Base-by-base conservation (phyloP, 345 rosid species). In the Gossypium mustelinum region DNA sequence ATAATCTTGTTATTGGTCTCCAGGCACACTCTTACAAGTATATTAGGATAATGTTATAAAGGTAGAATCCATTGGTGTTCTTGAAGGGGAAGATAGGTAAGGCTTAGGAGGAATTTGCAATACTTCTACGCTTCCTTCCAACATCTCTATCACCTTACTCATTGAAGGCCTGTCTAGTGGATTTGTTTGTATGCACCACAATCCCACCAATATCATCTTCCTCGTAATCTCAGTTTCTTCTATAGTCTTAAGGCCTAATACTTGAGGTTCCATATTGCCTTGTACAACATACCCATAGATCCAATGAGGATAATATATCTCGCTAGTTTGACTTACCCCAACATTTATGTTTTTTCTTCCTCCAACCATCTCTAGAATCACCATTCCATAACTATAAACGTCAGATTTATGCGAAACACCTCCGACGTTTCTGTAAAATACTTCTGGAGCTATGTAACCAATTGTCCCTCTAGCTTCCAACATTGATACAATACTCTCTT, bases 381-480 rank as follows among this genome's bases (percentile, higher is more conserved):
- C 27, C 80, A 72, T 65, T 0, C 80, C 80, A 0, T 44, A 78
- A 1, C 77, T 54, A n/a, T 7, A 54, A 3, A 54, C 58, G 9
- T 54, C 58, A 2, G 58, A 54, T 54, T 54, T 54, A 54, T 54
- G 3, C 1, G 58, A 54, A 54, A 54, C 58, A 17, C 58, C 58
- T 17, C 58, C 24, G 7, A 54, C 0, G 24, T 10, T 34, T 17
- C 18, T 22, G 3, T 9, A 13, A n/a, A 54, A 29, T 4, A 29
- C 5, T 29, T 29, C 39, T 29, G 39, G 39, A 29, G 39, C 39
- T 29, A 29, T 29, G 47, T 64, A 80, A 0, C 79, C 77, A 68
- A 71, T 57, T 11, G 82, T 76, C 18, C 82, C 82, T 13, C 82
- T 47, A 22, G 75, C 75, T 9, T 43, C 59, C 0, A 79, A 68